phyloP scores from a whole-genome alignment of 176 grass and related monocot genomes.

The Panicum miliaceum region DNA sequence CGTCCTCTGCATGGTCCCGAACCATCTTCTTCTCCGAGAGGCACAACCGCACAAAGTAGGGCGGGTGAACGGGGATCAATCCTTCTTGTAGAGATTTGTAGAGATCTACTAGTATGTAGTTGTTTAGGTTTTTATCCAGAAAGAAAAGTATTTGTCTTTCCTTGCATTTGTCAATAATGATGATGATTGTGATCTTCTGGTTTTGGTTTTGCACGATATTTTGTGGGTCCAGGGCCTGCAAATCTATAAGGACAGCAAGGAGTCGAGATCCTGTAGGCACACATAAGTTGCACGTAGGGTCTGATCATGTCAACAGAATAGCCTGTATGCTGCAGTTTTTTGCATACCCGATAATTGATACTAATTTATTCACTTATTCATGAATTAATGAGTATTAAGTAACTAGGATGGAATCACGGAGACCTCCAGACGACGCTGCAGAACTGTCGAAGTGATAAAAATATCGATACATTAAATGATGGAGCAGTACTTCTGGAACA shows the following conservation, averaged over 20 bases:
- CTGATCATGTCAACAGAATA: background rate
- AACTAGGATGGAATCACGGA: background rate
- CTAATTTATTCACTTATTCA: background rate
- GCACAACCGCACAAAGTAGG: too few species aligned
- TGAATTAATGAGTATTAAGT: background rate
- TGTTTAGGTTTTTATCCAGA: too few species aligned
- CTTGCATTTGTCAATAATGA: too few species aligned
- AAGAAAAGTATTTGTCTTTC: too few species aligned
- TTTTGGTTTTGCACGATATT: background rate
- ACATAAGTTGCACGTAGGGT: background rate
- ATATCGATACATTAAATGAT: background rate
- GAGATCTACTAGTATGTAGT: too few species aligned
- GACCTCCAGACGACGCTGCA: background rate
- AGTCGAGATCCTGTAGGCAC: conserved; percentile 19
- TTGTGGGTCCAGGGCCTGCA: background rate
- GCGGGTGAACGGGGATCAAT: too few species aligned
- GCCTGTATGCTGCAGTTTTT: background rate
- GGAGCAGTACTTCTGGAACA: background rate
- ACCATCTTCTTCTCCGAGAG: too few species aligned
- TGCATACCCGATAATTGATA: background rate
- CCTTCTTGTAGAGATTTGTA: too few species aligned
- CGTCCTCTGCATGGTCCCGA: too few species aligned
- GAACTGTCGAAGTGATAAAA: background rate
- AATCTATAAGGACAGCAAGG: conserved; percentile 4
- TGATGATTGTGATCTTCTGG: too few species aligned